A percentile compares a stretch with the other conserved stretches of the same genome.
Conservation (phyloP, 352 stramenopile species). For the Globisporangium nodosum region DNA sequence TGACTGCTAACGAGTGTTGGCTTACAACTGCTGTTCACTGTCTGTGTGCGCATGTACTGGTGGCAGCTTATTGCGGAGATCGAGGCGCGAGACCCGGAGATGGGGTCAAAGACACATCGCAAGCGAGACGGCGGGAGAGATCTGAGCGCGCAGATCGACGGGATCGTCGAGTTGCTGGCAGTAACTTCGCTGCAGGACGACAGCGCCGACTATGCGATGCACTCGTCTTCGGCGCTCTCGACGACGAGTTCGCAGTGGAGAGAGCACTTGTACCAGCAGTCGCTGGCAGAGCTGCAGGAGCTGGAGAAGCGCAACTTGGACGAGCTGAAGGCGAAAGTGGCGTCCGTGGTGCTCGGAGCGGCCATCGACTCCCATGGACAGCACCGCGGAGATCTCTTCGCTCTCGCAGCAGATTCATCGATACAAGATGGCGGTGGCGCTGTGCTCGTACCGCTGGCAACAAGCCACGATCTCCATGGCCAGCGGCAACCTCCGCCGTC, state of each 20-base stretch:
- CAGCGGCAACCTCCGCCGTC: slow-evolving; percentile 3
- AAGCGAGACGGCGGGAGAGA: slow-evolving; percentile 2
- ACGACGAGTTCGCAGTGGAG: slow-evolving; percentile 3
- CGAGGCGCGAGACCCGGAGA: not conserved
- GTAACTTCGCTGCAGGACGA: slow-evolving; percentile 2
- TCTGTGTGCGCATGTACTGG: not conserved
- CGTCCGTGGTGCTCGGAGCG: slow-evolving; percentile 11
- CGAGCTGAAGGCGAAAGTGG: slow-evolving; percentile 17
- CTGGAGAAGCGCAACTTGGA: slow-evolving; percentile 21
- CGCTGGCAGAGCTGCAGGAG: slow-evolving; percentile 11
- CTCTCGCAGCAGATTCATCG: not conserved
- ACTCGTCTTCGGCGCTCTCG: not conserved
- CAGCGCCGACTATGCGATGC: not conserved
- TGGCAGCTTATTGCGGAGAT: slow-evolving; percentile 8
- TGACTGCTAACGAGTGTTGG: not conserved
- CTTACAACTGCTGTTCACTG: not conserved
- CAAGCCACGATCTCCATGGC: slow-evolving; percentile 1
- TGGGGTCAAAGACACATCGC: not conserved
- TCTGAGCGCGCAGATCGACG: slow-evolving; percentile 14
- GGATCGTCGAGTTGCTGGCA: slow-evolving; percentile 9
- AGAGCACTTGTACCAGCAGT: slow-evolving; percentile 30
- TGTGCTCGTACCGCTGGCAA: not conserved
- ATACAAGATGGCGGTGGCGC: not conserved
- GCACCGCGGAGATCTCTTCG: not conserved
- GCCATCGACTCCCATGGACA: not conserved